Evolutionary conservation across 352 stramenopile species (phyloP).

Genomic region (Pythium chondricola): DNA sequence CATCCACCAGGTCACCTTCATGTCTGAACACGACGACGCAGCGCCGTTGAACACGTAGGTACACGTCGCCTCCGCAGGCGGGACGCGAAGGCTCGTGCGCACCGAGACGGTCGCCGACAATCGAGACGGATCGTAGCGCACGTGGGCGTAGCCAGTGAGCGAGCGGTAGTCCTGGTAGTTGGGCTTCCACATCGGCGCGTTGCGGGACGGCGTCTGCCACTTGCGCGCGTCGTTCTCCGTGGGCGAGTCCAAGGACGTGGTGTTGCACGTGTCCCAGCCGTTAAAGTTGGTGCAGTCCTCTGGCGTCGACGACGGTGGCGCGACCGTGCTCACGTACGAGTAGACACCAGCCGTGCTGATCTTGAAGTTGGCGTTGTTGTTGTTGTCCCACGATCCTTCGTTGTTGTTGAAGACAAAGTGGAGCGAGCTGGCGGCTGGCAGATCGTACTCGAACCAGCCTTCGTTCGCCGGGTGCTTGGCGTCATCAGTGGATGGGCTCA

Average conservation of each 20-base stretch:
- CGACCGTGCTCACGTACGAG: conserved; percentile 28
- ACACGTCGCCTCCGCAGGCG: conserved; percentile 13
- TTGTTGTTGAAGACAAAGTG: conserved; percentile 45
- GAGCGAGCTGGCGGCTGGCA: conserved; percentile 18
- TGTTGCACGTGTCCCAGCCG: conserved; percentile 3
- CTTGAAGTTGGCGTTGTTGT: conserved; percentile 38
- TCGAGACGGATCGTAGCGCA: conserved; percentile 27
- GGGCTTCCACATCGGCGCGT: conserved; percentile 20
- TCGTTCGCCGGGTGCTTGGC: conserved; percentile 12
- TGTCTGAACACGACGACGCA: conserved; percentile 14
- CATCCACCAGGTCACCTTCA: conserved; percentile 20
- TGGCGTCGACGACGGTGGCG: conserved; percentile 12
- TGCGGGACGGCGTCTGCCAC: conserved; percentile 46
- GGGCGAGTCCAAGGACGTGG: not conserved
- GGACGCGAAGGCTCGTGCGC: conserved; percentile 26
- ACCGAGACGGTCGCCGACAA: conserved; percentile 34
- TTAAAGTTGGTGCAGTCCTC: conserved; percentile 29
- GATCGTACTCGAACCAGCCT: conserved; percentile 34
- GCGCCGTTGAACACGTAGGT: conserved; percentile 35
- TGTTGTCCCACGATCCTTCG: conserved; percentile 37
- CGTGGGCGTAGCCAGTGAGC: conserved; percentile 31
- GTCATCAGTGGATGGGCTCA: conserved; percentile 22
- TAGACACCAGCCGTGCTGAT: conserved; percentile 26
- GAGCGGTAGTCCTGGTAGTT: conserved; percentile 42
- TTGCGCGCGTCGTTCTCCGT: not conserved